A percentile compares a stretch with the other conserved stretches of the same genome.
Conservation (phyloP, 2,329 filamentous ascomycete genomes). For the Microsporum ferrugineum region DNA sequence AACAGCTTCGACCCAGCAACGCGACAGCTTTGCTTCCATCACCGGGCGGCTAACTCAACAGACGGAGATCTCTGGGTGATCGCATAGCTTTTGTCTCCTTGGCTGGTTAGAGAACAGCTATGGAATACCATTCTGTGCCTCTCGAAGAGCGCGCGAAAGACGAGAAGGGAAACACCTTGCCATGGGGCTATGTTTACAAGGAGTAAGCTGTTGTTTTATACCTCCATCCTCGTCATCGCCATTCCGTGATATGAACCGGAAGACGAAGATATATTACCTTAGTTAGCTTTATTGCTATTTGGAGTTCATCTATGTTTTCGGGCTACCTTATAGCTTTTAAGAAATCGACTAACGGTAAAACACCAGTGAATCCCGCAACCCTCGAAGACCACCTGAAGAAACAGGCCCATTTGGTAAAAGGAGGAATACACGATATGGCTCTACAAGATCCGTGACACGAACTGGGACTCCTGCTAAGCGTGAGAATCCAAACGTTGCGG, state of each 20-base stretch:
- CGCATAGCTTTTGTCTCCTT: conserved; percentile 1
- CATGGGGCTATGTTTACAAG: conserved; percentile 53
- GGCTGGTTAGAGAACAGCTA: conserved; percentile 20
- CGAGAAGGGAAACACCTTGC: conserved; percentile 46
- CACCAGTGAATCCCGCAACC: conserved; percentile 37
- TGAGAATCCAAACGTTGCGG: conserved; percentile 43
- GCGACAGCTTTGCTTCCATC: background rate
- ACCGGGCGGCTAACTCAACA: background rate
- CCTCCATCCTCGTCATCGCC: background rate
- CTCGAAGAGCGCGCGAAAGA: conserved; percentile 51
- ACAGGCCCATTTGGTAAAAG: conserved; percentile 51
- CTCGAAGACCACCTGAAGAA: conserved; percentile 46
- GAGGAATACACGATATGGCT: conserved; percentile 35
- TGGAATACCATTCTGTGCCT: conserved; percentile 56
- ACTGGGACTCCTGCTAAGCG: conserved; percentile 48
- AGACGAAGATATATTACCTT: background rate
- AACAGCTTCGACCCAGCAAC: background rate
- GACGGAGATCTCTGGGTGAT: background rate
- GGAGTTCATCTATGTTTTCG: background rate
- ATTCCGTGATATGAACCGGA: background rate
- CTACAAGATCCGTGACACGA: conserved; percentile 42
- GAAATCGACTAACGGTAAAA: conserved; percentile 8
- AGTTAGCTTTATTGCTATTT: background rate
- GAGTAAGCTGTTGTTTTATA: conserved; percentile 37
- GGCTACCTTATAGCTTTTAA: background rate